A percentile compares a stretch with the other conserved stretches of the same genome.
Conservation (phyloP, 164 flowering plant species). For the Platanus orientalis region DNA sequence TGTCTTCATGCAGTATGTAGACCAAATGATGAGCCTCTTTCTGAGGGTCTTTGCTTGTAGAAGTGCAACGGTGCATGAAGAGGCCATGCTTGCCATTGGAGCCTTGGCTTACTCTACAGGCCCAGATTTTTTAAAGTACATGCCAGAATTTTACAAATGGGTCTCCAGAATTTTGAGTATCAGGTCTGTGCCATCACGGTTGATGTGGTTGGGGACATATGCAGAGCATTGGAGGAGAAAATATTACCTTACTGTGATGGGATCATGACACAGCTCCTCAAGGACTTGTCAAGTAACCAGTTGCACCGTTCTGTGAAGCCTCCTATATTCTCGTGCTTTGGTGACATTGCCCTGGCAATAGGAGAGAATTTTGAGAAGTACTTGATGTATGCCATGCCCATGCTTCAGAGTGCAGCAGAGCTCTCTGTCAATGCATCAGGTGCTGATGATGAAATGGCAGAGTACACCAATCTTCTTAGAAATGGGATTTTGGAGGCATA, state of each 20-base stretch:
- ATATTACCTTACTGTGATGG: constrained; percentile 62
- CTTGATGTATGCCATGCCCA: constrained; percentile 62
- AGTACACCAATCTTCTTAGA: constrained; percentile 49
- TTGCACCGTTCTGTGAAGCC: constrained; percentile 63
- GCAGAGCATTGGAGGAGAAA: constrained; percentile 56
- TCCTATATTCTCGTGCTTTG: constrained; percentile 61
- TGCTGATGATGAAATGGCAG: constrained; percentile 50
- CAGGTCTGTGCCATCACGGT: constrained; percentile 63
- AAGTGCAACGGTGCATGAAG: constrained; percentile 62
- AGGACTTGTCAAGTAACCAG: constrained; percentile 57
- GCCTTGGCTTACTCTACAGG: constrained; percentile 58
- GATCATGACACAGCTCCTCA: constrained; percentile 59
- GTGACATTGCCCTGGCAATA: constrained; percentile 62
- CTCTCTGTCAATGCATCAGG: constrained; percentile 38
- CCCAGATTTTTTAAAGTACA: constrained; percentile 46
- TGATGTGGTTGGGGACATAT: constrained; percentile 61
- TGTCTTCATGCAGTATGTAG: constrained; percentile 47
- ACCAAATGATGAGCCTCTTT: constrained; percentile 58
- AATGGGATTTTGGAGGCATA: constrained; percentile 65
- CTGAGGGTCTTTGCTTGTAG: constrained; percentile 51
- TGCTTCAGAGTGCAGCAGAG: constrained; percentile 67
- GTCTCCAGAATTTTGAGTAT: constrained; percentile 64
- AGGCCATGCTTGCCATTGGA: constrained; percentile 66
- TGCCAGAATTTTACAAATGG: constrained; percentile 58
- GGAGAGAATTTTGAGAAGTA: constrained; percentile 66